Evolutionary conservation across 1,139 yeast species (phyloP).

Genomic region (Yamadazyma aaseri): DNA sequence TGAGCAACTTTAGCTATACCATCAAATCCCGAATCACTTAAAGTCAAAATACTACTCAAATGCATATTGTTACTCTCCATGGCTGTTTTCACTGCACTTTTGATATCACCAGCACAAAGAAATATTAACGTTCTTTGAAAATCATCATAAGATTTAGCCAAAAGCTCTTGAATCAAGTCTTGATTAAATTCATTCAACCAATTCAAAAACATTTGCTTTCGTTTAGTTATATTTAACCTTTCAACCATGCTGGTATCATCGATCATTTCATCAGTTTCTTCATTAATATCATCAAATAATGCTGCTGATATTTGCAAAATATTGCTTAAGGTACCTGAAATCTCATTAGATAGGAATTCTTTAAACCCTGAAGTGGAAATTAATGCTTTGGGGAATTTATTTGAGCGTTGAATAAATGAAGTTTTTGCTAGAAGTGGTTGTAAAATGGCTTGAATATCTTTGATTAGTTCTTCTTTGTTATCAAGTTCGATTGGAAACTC

Average conservation of each 20-base stretch:
- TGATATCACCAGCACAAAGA: conserved; percentile 56
- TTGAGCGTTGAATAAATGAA: conserved; percentile 19
- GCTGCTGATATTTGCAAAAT: conserved; percentile 16
- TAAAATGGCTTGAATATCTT: conserved; percentile 21
- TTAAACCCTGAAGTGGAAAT: conserved; percentile 5
- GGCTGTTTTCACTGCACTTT: conserved; percentile 62
- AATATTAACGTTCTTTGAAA: conserved; percentile 53
- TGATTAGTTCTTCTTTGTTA: conserved; percentile 11
- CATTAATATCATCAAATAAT: conserved; percentile 20
- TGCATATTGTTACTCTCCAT: conserved; percentile 60
- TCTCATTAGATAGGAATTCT: conserved; percentile 3
- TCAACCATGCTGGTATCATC: conserved; percentile 3
- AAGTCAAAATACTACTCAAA: conserved; percentile 66
- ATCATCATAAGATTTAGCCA: conserved; percentile 21
- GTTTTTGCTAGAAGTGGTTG: conserved; percentile 22
- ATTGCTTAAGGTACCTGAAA: conserved; percentile 4
- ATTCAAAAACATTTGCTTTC: conserved; percentile 44
- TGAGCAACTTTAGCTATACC: conserved; percentile 54
- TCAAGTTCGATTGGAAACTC: conserved; percentile 8
- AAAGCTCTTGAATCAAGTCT: conserved; percentile 16
- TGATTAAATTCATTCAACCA: conserved; percentile 34
- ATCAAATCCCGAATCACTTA: conserved; percentile 67
- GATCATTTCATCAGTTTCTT: conserved; percentile 2
- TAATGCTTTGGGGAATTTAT: conserved; percentile 28
- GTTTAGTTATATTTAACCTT: conserved; percentile 21